These are phyloP conservation scores for Golubevia pallescens DNA, from an alignment of 1,284 basidiomycete species.

Conservation along the genomic window DNA sequence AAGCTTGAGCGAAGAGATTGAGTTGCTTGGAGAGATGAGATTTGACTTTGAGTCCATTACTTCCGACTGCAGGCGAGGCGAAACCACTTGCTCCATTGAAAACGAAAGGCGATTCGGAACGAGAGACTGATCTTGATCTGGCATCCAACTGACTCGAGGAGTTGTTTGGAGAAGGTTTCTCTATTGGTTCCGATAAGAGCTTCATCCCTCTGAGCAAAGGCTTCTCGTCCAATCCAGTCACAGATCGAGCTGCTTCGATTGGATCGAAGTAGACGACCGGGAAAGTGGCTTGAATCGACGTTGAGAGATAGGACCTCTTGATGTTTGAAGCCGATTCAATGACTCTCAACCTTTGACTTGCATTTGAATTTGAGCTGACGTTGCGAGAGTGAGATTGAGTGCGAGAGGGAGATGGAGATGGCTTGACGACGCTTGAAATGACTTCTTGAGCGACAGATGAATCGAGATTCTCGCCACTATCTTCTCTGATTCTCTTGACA, in stretches of 20 bases:
- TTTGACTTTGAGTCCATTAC: constrained; percentile 5
- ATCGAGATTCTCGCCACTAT: not conserved
- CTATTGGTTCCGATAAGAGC: not conserved
- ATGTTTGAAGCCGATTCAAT: not conserved
- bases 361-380: not conserved
- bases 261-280: not conserved
- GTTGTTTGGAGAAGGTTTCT: not conserved
- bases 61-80: not conserved
- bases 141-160: not conserved
- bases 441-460: too few relatives aligned
- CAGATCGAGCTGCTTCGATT: not conserved
- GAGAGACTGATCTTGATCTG: not conserved
- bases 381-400: too few relatives aligned
- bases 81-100: not conserved
- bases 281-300: not conserved
- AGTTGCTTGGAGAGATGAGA: constrained; percentile 19
- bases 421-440: not conserved
- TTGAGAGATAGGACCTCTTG: not conserved
- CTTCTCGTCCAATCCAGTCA: not conserved
- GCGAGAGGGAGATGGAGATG: not conserved
- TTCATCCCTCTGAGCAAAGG: not conserved
- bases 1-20: constrained; percentile 22
- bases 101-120: not conserved
- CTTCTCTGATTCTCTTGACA: constrained; percentile 2
- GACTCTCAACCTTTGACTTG: not conserved